phyloP scores from a whole-genome alignment of 2,329 filamentous ascomycete genomes.

The Graphilbum fragrans region DNA sequence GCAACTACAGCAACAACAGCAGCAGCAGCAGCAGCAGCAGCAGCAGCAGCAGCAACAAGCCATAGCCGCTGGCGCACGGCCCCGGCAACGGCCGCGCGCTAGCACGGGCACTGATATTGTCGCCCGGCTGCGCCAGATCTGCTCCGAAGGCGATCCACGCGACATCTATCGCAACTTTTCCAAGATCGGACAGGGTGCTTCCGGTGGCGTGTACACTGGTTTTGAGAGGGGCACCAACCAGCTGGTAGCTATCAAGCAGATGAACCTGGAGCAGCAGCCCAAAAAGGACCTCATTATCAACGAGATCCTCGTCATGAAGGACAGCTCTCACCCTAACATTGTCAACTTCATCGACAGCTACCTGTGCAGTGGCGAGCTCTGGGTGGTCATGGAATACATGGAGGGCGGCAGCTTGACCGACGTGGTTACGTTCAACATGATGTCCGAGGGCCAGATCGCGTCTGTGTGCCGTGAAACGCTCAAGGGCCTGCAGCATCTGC shows the following conservation, averaged over 20 bases:
- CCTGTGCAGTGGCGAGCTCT: conserved; percentile 77
- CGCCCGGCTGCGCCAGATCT: conserved; percentile 74
- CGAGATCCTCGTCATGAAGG: conserved; percentile 98
- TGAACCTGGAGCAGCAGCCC: conserved; percentile 96
- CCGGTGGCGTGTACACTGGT: conserved; percentile 87
- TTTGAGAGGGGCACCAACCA: conserved; percentile 75
- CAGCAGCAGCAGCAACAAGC: conserved; percentile 6
- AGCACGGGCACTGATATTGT: conserved; percentile 76
- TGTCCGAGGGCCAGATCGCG: conserved; percentile 95
- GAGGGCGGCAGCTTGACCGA: conserved; percentile 95
- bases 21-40: conserved; percentile 5
- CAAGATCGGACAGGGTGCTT: conserved; percentile 96
- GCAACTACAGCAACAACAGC: conserved; percentile 5
- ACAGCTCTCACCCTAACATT: conserved; percentile 95
- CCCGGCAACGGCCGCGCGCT: conserved; percentile 66
- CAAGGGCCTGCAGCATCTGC: conserved; percentile 83
- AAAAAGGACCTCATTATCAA: conserved; percentile 99
- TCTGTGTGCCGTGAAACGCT: conserved; percentile 90
- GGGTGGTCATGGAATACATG: conserved; percentile 99
- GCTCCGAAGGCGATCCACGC: conserved; percentile 78
- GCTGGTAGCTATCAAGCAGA: conserved; percentile 96
- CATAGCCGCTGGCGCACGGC: conserved; percentile 38
- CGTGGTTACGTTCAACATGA: conserved; percentile 98
- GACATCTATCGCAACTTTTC: conserved; percentile 76
- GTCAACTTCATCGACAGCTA: conserved; percentile 99